Evolutionary conservation across 805 yeast genomes (phyloP), one percentile per base, ranked within the genome.

Genomic region (baker's yeast (Saccharomyces cerevisiae)): DNA sequence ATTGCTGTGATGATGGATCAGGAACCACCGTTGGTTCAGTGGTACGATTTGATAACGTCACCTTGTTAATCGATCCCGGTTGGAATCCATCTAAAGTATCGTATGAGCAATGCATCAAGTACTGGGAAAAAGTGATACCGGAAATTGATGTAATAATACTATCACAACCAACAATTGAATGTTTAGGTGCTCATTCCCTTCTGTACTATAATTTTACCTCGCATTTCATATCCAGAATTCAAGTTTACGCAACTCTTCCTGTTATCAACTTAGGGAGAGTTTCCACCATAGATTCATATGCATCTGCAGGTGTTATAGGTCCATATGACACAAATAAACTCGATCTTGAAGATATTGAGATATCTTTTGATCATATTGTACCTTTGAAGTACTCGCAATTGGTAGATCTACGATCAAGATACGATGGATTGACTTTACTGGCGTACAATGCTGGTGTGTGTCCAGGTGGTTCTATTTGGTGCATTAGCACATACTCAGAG

Each of bases 391-490:
- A 84, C 66, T 80, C 90, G 0, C 99, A 94, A 68, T 79, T 88
- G 1, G 75, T 85, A 13, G 78, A 78, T 47, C 71, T 88, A 50
- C 73, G 82, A 55, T 89, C 85, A 6, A 79, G 76, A 52, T 73
- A 72, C 41, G 83, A 81, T 55, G 88, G 84, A 31, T 68, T 84
- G 41, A 75, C 80, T 3, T 73, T 92, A 24, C 84, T 96, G 0
- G 96, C 97, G 0, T 83, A 84, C 61, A 90, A 87, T 67, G 84
- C 97, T 0, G 99, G 99, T 3, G 96, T 89, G 65, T 78, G 96
- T 0, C 76, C 94, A 29, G 99, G 99, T 57, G 98, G 99, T 13
- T 82, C 96, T 0, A 81, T 91, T 48, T 91, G 97, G 97, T 73
- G 84, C 41, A 68, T 92, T 10, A 78, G 79, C 48, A 83, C 84